A percentile compares a stretch with the other conserved stretches of the same genome.
Evolutionary conservation across 768 basidiomycete species (phyloP).

Genomic region (Paxillus rubicundulus): DNA sequence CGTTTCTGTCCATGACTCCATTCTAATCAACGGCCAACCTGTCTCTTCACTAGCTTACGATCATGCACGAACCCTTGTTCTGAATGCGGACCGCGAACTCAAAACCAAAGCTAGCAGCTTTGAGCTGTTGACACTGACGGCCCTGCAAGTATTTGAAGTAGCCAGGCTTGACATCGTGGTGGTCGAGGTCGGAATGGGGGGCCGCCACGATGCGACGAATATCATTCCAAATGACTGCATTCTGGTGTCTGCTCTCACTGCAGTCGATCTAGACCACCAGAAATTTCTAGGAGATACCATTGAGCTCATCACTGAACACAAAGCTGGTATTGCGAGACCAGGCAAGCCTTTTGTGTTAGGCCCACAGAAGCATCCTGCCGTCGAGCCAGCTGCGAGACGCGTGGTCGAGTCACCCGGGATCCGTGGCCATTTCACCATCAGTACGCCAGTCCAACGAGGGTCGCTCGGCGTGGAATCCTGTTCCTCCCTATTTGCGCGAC

Average conservation of each 20-base stretch:
- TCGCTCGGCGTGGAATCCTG: slow-evolving; percentile 33
- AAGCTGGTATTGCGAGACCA: slow-evolving; percentile 72
- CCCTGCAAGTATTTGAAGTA: slow-evolving; percentile 71
- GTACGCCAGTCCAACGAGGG: slow-evolving; percentile 33
- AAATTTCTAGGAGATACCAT: slow-evolving; percentile 80
- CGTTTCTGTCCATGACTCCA: slow-evolving; percentile 70
- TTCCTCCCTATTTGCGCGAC: slow-evolving; percentile 33
- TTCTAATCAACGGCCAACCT: slow-evolving; percentile 60
- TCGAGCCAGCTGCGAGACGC: slow-evolving; percentile 43
- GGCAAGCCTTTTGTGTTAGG: slow-evolving; percentile 67
- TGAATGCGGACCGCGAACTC: slow-evolving; percentile 43
- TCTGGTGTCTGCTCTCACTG: slow-evolving; percentile 76
- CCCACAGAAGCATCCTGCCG: slow-evolving; percentile 51
- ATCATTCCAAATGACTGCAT: slow-evolving; percentile 68
- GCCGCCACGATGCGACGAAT: slow-evolving; percentile 90
- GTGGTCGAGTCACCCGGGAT: slow-evolving; percentile 37
- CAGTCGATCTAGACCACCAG: slow-evolving; percentile 93
- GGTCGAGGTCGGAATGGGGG: slow-evolving; percentile 95
- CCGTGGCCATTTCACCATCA: slow-evolving; percentile 42
- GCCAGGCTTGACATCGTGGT: slow-evolving; percentile 75
- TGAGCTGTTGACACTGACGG: slow-evolving; percentile 82
- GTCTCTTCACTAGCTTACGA: slow-evolving; percentile 50
- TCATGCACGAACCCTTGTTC: slow-evolving; percentile 44
- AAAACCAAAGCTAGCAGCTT: slow-evolving; percentile 62
- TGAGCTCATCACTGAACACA: slow-evolving; percentile 73